Evolutionary conservation across 352 stramenopile species (phyloP).

Genomic region (Phytophthora pistaciae): DNA sequence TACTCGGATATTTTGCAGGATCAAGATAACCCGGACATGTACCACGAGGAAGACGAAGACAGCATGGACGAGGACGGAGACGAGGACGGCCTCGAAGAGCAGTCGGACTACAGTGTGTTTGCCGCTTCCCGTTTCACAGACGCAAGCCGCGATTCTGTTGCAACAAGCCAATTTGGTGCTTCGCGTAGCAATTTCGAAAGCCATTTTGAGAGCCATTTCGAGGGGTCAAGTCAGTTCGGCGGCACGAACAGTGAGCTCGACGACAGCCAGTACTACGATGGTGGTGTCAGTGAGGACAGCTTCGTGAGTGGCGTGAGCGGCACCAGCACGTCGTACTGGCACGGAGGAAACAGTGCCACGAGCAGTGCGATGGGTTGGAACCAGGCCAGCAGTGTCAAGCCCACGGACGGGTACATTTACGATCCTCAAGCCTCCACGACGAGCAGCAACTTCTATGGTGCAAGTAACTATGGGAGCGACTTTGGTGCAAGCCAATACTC

Average conservation of each 20-base stretch:
- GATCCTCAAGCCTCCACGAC: constrained; percentile 33
- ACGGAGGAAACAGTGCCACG: constrained; percentile 32
- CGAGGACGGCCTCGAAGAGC: constrained; percentile 64
- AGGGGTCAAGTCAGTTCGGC: constrained; percentile 34
- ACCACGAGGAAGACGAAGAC: constrained; percentile 40
- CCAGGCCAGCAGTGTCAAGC: constrained; percentile 31
- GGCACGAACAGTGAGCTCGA: constrained; percentile 31
- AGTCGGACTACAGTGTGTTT: constrained; percentile 65
- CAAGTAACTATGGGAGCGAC: constrained; percentile 37
- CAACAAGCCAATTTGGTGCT: constrained; percentile 30
- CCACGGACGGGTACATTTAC: constrained; percentile 32
- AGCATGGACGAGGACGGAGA: constrained; percentile 46
- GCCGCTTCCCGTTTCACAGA: constrained; percentile 65
- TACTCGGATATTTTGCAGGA: constrained; percentile 56
- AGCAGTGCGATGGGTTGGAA: constrained; percentile 38
- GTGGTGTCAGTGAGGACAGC: constrained; percentile 30
- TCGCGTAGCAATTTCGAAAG: constrained; percentile 35
- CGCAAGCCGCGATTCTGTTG: constrained; percentile 47
- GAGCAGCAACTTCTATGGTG: constrained; percentile 46
- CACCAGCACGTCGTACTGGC: constrained; percentile 44
- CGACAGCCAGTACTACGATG: constrained; percentile 47
- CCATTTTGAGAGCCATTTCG: constrained; percentile 35
- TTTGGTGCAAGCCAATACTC: constrained; percentile 36
- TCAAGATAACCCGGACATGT: constrained; percentile 29
- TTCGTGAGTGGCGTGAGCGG: constrained; percentile 40